Evolutionary conservation across 345 rosid species (phyloP), one percentile per base, ranked within the genome.

Genomic region (Hibiscus syriacus): DNA sequence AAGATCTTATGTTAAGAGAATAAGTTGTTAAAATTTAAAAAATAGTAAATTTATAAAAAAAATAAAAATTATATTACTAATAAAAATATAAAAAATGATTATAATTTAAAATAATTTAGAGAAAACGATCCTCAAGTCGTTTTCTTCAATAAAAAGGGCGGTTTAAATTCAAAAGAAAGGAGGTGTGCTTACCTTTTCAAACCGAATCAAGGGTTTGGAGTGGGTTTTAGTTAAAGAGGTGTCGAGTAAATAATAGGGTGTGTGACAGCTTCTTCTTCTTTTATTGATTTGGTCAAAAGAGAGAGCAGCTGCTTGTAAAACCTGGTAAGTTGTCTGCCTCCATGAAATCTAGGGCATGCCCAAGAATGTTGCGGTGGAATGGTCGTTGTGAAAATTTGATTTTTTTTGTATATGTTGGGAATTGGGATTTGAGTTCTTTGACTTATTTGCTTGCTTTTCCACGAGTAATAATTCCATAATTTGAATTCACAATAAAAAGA

Each of bases 171-270:
- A 59, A 59, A 32, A 19, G 14, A 12, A 60, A 20, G 2, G 6
- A 16, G 29, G 57, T 53, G 2, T 27, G 22, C 59, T 66, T 30
- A 55, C 71, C 30, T 52, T 41, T 55, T 68, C 71, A 54, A 68
- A 23, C 38, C 52, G n/a, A 55, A 39, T 20, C 2, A 38, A n/a
- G 19, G 20, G 3, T 3, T 43, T 23, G 38, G 30, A 23, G 57
- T 23, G 57, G 57, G 25, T 23, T n/a, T 26, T 19, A 20, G 55
- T 34, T 38, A n/a, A 4, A 38, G 38, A 29, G 27, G 27, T 64
- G 69, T 65, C 69, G 57, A 38, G 39, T 67, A 3, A 10, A n/a
- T n/a, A n/a, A n/a, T n/a, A n/a, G n/a, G n/a, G n/a, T n/a, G n/a
- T n/a, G n/a, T 49, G 56, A 4, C 3, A 19, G 2, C 20, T 7